Conservation (phyloP, 2,329 filamentous ascomycete genomes). For the Cercospora zeae-maydis region DNA sequence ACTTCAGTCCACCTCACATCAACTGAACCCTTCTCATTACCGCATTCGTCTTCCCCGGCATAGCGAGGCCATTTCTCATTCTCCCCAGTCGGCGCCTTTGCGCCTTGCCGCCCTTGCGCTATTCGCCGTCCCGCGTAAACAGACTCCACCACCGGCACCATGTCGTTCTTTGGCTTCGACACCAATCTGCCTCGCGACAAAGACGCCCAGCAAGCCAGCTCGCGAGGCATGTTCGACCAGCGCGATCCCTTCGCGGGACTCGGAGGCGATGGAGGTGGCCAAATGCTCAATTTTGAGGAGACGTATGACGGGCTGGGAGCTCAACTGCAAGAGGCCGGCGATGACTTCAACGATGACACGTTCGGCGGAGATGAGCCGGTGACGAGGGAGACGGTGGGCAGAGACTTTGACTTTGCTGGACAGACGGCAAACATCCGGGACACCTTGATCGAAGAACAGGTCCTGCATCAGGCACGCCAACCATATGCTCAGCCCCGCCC, state of each 20-base stretch:
- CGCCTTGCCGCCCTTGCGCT: not conserved
- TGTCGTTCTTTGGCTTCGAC: conserved; percentile 94
- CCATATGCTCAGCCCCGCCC: conserved; percentile 46
- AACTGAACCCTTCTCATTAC: not conserved
- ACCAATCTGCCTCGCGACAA: conserved; percentile 60
- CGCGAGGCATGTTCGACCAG: conserved; percentile 66
- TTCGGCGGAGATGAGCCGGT: conserved; percentile 58
- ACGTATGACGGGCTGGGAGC: conserved; percentile 95
- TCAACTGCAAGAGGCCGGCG: conserved; percentile 83
- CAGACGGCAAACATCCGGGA: conserved; percentile 82
- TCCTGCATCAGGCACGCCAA: conserved; percentile 74
- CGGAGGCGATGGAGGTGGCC: conserved; percentile 49
- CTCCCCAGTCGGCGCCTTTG: conserved; percentile 1
- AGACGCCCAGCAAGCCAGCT: conserved; percentile 44
- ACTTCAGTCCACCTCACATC: not conserved
- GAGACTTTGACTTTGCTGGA: conserved; percentile 96
- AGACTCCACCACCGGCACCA: conserved; percentile 19
- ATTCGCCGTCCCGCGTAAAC: not conserved
- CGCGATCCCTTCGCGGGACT: conserved; percentile 85
- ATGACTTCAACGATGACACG: conserved; percentile 95
- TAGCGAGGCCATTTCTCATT: not conserved
- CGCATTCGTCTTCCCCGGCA: not conserved
- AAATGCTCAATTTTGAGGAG: conserved; percentile 84
- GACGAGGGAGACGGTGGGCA: conserved; percentile 61
- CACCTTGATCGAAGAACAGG: conserved; percentile 86